Percentiles rank a stretch among this genome's conserved stretches.
phyloP scores from a whole-genome alignment of 257 asterid species.

The Solanum gracilifrons region DNA sequence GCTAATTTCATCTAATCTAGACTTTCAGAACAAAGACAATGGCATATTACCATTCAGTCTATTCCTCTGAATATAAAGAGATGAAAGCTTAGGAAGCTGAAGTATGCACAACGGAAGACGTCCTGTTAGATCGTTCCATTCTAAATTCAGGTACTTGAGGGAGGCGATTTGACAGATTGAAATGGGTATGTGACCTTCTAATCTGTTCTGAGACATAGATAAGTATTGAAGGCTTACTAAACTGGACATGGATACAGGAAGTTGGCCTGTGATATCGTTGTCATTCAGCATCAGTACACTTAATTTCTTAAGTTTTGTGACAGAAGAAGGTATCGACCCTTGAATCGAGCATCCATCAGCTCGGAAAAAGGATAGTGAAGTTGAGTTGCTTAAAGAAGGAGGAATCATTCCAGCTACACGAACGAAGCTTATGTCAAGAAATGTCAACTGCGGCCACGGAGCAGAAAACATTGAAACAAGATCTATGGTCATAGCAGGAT shows the following conservation, averaged over 20 bases:
- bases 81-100: neutral
- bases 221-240: neutral
- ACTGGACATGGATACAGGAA: neutral
- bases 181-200: neutral
- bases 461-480: neutral
- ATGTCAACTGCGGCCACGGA: neutral
- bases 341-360: conserved; percentile 2
- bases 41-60: neutral
- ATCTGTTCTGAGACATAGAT: neutral
- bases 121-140: neutral
- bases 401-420: neutral
- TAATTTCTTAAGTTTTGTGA: neutral
- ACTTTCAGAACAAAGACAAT: neutral
- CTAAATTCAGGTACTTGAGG: neutral
- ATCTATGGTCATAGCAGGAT: neutral
- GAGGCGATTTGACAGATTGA: neutral
- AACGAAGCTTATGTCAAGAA: neutral
- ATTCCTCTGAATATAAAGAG: neutral
- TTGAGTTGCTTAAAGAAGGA: neutral
- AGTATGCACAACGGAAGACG: neutral
- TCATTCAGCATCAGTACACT: neutral
- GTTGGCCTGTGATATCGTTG: neutral
- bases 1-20: neutral
- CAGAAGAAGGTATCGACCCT: neutral
- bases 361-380: neutral